Percentiles rank a stretch among this genome's conserved stretches.
These are phyloP conservation scores for Scytalidium sp. DNA, from an alignment of 2,329 filamentous ascomycete genomes.

Conservation along the genomic window DNA sequence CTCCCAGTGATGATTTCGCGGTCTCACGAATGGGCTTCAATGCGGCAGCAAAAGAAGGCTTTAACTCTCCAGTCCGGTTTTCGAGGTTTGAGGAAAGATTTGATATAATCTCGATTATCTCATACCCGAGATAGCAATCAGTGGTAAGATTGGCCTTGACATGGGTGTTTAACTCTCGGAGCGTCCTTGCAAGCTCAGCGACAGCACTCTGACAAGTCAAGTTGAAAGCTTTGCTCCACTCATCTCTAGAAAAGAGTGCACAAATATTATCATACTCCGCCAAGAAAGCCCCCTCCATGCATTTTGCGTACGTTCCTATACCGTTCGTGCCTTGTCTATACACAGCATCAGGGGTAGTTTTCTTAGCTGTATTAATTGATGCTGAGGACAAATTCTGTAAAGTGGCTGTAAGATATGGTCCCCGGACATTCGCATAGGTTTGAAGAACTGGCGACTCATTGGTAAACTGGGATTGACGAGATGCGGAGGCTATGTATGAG, in stretches of 20 bases:
- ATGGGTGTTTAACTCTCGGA: constrained; percentile 85
- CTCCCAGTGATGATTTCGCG: constrained; percentile 78
- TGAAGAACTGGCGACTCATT: constrained; percentile 70
- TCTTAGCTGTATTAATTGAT: constrained; percentile 78
- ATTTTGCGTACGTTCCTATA: constrained; percentile 83
- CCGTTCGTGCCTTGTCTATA: constrained; percentile 89
- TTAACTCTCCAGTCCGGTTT: constrained; percentile 79
- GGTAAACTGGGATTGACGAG: constrained; percentile 41
- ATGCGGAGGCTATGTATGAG: constrained; percentile 65
- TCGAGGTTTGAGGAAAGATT: constrained; percentile 77
- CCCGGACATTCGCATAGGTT: constrained; percentile 82
- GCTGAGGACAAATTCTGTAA: constrained; percentile 85
- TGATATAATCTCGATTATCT: constrained; percentile 88
- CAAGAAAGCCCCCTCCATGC: constrained; percentile 81
- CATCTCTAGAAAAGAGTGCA: constrained; percentile 79
- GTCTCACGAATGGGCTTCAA: constrained; percentile 90
- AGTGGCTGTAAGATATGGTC: constrained; percentile 79
- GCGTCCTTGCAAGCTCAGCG: constrained; percentile 77
- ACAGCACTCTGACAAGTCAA: constrained; percentile 76
- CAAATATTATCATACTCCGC: constrained; percentile 91
- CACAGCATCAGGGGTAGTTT: constrained; percentile 73
- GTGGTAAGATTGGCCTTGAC: constrained; percentile 83
- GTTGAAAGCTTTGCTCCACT: constrained; percentile 78
- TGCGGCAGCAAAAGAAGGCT: constrained; percentile 76
- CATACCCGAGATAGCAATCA: constrained; percentile 93